These are phyloP conservation scores for Colletotrichum caudatum DNA, from an alignment of 2,329 filamentous ascomycete species.

Conservation along the genomic window DNA sequence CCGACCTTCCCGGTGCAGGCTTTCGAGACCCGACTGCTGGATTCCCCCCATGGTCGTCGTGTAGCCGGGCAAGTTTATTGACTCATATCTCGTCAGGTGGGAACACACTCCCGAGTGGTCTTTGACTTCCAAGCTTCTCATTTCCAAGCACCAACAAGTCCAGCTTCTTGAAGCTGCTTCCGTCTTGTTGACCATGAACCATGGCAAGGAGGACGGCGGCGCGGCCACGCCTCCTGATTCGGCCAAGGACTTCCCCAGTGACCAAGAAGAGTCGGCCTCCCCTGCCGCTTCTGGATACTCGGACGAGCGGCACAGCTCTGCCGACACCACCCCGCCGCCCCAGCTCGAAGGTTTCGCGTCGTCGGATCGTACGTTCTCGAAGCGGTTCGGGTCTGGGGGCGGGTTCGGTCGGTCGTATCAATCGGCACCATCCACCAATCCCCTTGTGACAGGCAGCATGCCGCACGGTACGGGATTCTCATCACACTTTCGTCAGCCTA, in stretches of 20 bases:
- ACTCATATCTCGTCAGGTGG: conserved; percentile 76
- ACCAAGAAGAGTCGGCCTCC: conserved; percentile 78
- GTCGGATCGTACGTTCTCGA: conserved; percentile 62
- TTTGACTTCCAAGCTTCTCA: conserved; percentile 94
- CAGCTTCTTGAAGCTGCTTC: conserved; percentile 96
- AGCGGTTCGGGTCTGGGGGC: conserved; percentile 69
- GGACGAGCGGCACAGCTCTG: conserved; percentile 83
- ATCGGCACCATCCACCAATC: conserved; percentile 71
- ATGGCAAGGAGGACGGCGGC: conserved; percentile 57
- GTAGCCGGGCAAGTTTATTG: conserved; percentile 42
- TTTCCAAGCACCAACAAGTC: conserved; percentile 99
- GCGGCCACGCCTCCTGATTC: conserved; percentile 73
- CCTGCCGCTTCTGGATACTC: conserved; percentile 85
- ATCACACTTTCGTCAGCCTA: conserved; percentile 77
- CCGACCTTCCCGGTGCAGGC: background rate
- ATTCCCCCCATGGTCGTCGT: conserved; percentile 1
- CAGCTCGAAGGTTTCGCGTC: conserved; percentile 73
- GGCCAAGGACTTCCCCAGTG: conserved; percentile 77
- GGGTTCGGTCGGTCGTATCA: conserved; percentile 84
- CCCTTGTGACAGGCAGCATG: conserved; percentile 62
- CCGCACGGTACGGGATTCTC: conserved; percentile 62
- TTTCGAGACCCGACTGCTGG: conserved; percentile 48
- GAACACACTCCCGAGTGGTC: conserved; percentile 99
- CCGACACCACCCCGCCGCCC: conserved; percentile 92
- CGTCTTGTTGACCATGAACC: conserved; percentile 93